Conservation (phyloP, 2,329 filamentous ascomycete species). For the Microcyclospora tardicrescens region DNA sequence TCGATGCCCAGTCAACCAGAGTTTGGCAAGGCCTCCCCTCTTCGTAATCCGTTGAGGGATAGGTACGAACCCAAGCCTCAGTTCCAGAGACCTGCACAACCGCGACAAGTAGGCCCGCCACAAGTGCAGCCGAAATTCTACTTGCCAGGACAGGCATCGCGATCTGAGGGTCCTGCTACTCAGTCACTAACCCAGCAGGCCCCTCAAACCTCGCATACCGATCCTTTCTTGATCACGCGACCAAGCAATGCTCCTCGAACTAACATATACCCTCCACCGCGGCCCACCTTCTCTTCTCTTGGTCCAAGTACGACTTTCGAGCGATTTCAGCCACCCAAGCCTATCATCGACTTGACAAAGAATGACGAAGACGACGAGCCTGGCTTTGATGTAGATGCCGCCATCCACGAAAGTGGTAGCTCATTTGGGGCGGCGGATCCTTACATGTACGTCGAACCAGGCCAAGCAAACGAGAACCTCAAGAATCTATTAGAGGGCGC, state of each 20-base stretch:
- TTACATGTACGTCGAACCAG: constrained; percentile 53
- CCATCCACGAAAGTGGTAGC: constrained; percentile 31
- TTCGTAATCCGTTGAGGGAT: constrained; percentile 33
- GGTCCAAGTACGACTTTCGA: constrained; percentile 28
- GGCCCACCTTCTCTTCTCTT: constrained; percentile 41
- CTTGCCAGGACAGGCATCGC: constrained; percentile 12
- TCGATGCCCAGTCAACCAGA: constrained; percentile 25
- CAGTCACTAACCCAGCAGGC: neutral
- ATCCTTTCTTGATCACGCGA: constrained; percentile 27
- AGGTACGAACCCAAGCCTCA: constrained; percentile 7
- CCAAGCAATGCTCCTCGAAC: constrained; percentile 36
- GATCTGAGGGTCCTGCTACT: neutral
- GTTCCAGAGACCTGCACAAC: constrained; percentile 2
- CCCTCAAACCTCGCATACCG: constrained; percentile 1
- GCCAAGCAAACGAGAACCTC: constrained; percentile 60
- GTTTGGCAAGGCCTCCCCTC: constrained; percentile 47
- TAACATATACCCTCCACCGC: constrained; percentile 37
- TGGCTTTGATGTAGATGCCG: constrained; percentile 35
- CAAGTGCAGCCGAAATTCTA: constrained; percentile 8
- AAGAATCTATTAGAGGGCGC: constrained; percentile 73
- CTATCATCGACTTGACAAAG: constrained; percentile 38
- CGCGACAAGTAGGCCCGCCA: neutral
- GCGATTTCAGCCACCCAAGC: constrained; percentile 20
- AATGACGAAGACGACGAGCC: constrained; percentile 29
- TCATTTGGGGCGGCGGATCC: constrained; percentile 43